phyloP scores from a whole-genome alignment of 2,329 filamentous ascomycete species.

The Nannizziopsis barbatae region DNA sequence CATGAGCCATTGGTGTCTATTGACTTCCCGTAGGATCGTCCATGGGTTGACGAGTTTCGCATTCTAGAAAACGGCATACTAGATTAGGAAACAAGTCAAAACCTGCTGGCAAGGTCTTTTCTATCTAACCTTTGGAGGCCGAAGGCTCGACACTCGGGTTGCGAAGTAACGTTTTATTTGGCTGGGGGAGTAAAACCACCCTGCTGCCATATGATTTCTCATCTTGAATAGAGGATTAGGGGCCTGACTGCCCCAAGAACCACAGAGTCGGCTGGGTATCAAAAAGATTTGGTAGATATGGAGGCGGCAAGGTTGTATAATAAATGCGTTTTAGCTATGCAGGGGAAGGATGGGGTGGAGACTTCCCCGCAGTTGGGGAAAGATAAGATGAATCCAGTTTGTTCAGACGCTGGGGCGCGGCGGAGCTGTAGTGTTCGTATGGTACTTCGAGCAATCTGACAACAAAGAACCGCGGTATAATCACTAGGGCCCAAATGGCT shows the following conservation, averaged over 20 bases:
- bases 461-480: too few species aligned
- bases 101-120: background rate
- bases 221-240: constrained; percentile 13
- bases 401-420: too few species aligned
- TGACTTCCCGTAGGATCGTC: constrained; percentile 41
- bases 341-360: too few species aligned
- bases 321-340: too few species aligned
- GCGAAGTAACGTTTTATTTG: constrained; percentile 27
- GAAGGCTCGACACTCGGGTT: constrained; percentile 26
- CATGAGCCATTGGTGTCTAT: constrained; percentile 48
- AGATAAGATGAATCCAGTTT: too few species aligned
- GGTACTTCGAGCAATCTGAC: too few species aligned
- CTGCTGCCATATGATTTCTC: constrained; percentile 24
- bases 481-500: too few species aligned
- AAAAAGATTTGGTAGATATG: background rate
- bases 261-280: background rate
- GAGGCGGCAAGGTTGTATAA: too few species aligned
- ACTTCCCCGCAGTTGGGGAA: too few species aligned
- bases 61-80: background rate
- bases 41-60: constrained; percentile 37
- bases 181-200: constrained; percentile 26
- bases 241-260: too few species aligned
- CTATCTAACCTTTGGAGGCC: constrained; percentile 21
- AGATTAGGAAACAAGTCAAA: background rate
- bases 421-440: too few species aligned